Base-by-base conservation (phyloP, 2,329 filamentous ascomycete species). In the Botryotinia convoluta region DNA sequence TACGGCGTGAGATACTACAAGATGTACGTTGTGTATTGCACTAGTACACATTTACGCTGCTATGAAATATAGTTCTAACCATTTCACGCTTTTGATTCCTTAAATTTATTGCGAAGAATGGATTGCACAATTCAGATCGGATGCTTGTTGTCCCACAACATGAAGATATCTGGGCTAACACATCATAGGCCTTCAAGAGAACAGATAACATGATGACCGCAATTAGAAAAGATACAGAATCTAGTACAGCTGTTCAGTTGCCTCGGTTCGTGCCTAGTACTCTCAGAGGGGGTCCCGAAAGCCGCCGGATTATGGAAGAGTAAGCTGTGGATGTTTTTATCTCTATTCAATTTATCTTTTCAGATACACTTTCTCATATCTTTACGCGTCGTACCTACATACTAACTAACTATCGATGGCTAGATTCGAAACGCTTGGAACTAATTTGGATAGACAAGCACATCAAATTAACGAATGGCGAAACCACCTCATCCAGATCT, bases 1-100 rank as follows among this genome's bases (percentile, higher is more conserved):
- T 97, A 67, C 90, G 96, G 75, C 89, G 89, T 76, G 93, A 97
- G 79, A 90, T 98, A 59, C 83, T 98, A n/a, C 85, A 85, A 22
- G 88, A 89, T 76, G 82, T 82, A 54, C 20, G 59, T 51, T 48
- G 1, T 29, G 4, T 39, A 14, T 54, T 67, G 6, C 26, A 39
- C 32, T 54, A 29, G 9, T 42, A 39, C 32, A 57, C 22, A 26
- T 57, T 39, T 67, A 0, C 3, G 35, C 10, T 62, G 64, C 48
- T 69, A 26, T 20, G 18, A 26, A 72, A 78, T 77, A 82, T 81
- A n/a, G 82, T 82, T 54, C 75, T 18, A 54, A 37, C 32, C 3
- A 6, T 37, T 16, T 39, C 9, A 45, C 26, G 20, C 18, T 9
- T n/a, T 35, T 29, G 16, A 9, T 29, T 54, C 18, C 18, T n/a